Base-by-base conservation (phyloP, 2,329 filamentous ascomycete genomes). In the Mycosphaerella sp. region DNA sequence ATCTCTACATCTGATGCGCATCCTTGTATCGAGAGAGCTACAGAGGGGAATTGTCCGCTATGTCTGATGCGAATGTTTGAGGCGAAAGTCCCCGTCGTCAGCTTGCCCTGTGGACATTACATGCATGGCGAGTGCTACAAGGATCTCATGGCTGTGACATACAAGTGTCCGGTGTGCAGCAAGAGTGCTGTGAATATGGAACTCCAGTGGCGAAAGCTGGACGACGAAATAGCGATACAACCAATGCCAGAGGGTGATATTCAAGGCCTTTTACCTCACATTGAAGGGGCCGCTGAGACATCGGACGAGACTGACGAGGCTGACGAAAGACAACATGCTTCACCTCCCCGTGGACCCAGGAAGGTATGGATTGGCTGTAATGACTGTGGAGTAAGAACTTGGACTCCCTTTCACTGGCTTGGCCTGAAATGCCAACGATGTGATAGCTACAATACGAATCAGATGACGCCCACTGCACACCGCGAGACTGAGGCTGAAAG, bases 161-260 rank as follows among this genome's bases (percentile, higher is more conserved):
- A 97, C 73, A 94, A 91, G 65, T 98, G 93, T 64, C 93, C 91
- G 0, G 89, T 96, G 43, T 98, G 93, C 77, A 95, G 86, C 72
- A 95, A 93, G 70, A 95, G 87, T 58, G 85, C 95, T n/a, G 82
- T 89, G 59, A 97, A 97, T 66, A 98, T 98, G 91, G 91, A 96
- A 65, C 81, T 87, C 34, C 87, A 94, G 61, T 98, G 97, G 73
- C 84, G 89, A 43, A 93, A 93, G 60, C 73, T 97, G 30, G 91
- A 96, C 63, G 81, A 89, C 46, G 85, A 89, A 44, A 95, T 98
- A 54, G 79, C 86, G 58, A 79, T 79, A 40, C 93, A 98, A 66
- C 93, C 93, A 1, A 97, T 98, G 89, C 93, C 93, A 1, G 71
- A 72, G 41, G 54, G 68, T 39, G 65, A 63, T 28, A 51, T 66